Conservation (phyloP, 768 basidiomycete genomes). For the Termitomyces sp. region DNA sequence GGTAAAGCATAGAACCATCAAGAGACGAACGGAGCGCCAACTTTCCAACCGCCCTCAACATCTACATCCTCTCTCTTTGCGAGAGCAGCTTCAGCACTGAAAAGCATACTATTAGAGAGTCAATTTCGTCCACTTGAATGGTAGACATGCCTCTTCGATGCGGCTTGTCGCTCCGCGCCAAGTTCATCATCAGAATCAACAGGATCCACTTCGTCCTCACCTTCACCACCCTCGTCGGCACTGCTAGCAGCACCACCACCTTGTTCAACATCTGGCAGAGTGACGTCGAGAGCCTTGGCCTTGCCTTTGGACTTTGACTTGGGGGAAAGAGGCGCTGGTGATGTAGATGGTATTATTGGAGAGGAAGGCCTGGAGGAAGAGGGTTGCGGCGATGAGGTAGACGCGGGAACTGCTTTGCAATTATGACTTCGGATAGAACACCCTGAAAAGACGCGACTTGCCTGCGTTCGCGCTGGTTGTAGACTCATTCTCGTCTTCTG, state of each 20-base stretch:
- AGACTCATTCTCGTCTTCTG: constrained; percentile 44
- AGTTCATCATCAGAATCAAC: constrained; percentile 25
- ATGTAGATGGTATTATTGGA: constrained; percentile 6
- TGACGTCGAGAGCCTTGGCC: constrained; percentile 17
- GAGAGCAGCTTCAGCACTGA: constrained; percentile 66
- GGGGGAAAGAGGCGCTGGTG: constrained; percentile 1
- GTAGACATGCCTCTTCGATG: constrained; percentile 54
- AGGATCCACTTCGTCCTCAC: constrained; percentile 28
- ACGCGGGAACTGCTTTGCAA: background rate
- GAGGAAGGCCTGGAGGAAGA: constrained; percentile 11
- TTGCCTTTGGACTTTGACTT: constrained; percentile 20
- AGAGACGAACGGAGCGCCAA: constrained; percentile 68
- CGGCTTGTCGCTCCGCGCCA: constrained; percentile 30
- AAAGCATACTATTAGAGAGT: background rate
- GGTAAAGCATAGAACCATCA: background rate
- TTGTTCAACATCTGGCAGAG: constrained; percentile 23
- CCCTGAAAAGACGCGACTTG: constrained; percentile 3
- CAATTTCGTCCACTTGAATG: background rate
- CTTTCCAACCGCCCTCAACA: constrained; percentile 77
- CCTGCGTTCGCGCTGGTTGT: constrained; percentile 2
- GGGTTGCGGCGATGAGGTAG: constrained; percentile 9
- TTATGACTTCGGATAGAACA: background rate
- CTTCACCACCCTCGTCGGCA: constrained; percentile 24
- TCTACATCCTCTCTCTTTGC: constrained; percentile 65
- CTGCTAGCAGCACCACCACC: constrained; percentile 13